A percentile compares a stretch with the other conserved stretches of the same genome.
Conservation (phyloP, 345 rosid genomes). For the Acer campestre region DNA sequence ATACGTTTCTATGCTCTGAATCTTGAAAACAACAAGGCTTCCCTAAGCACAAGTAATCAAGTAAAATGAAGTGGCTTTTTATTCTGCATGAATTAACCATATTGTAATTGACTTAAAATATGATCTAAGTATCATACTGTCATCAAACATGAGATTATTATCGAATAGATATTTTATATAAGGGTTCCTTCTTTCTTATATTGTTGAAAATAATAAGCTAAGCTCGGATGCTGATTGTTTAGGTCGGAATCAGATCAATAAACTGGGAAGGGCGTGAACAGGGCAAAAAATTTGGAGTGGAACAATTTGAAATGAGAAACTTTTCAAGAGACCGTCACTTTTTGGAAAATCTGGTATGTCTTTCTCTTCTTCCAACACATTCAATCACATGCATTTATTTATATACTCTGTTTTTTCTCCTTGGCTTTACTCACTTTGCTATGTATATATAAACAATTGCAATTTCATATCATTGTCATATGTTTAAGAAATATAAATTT, state of each 20-base stretch:
- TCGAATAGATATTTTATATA: background rate
- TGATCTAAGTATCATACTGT: background rate
- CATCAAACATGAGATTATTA: background rate
- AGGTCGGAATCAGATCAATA: constrained; percentile 98
- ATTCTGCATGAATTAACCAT: background rate
- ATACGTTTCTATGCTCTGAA: background rate
- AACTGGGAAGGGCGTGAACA: constrained; percentile 87
- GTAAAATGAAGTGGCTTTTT: background rate
- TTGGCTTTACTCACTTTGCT: background rate
- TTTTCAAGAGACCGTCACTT: constrained; percentile 72
- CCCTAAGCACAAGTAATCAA: background rate
- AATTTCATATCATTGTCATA: background rate
- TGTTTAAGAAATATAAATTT: background rate
- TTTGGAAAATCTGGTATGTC: constrained; percentile 85
- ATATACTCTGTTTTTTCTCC: background rate
- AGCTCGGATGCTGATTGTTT: constrained; percentile 17
- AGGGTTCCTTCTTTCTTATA: constrained; percentile 11
- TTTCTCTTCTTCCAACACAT: constrained; percentile 15
- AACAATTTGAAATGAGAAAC: constrained; percentile 94
- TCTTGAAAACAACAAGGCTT: background rate
- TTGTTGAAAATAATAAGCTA: background rate
- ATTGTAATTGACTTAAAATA: background rate
- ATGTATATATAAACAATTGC: background rate
- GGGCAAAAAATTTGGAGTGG: constrained; percentile 90
- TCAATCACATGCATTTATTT: background rate